Percentiles rank a stretch among this genome's conserved stretches.
Conservation (phyloP, 768 basidiomycete species). For the Tephrocybe sp. region DNA sequence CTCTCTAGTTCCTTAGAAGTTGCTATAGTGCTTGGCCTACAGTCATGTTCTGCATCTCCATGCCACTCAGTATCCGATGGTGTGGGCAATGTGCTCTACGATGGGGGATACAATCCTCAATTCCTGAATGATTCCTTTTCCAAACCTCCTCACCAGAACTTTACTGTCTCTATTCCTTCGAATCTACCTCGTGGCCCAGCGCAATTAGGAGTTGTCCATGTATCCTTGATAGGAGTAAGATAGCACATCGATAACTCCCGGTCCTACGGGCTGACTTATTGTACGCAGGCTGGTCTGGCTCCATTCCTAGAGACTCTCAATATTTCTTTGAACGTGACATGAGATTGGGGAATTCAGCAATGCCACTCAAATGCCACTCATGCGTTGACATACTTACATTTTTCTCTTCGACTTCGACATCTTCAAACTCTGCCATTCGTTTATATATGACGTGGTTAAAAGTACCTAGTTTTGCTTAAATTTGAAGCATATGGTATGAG, state of each 20-base stretch:
- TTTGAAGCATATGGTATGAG: no score
- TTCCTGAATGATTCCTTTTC: slow-evolving; percentile 16
- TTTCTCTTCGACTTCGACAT: no score
- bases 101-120: slow-evolving; percentile 39
- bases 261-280: slow-evolving; percentile 25
- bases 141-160: slow-evolving; percentile 42
- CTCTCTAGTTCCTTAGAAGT: slow-evolving; percentile 39
- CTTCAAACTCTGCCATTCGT: no score
- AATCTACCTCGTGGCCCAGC: slow-evolving; percentile 26
- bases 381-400: no score
- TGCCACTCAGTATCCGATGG: slow-evolving; percentile 22
- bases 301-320: slow-evolving; percentile 31
- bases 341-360: no score
- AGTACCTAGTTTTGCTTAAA: no score
- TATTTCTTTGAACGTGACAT: slow-evolving; percentile 21
- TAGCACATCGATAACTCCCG: no score
- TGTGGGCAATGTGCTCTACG: slow-evolving; percentile 44
- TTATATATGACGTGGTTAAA: no score
- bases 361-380: no score
- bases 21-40: slow-evolving; percentile 42
- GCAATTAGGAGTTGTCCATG: slow-evolving; percentile 32
- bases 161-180: slow-evolving; percentile 37
- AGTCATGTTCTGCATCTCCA: slow-evolving; percentile 27
- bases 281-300: background rate
- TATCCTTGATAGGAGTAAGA: slow-evolving; percentile 35